Conservation (phyloP, 2,329 filamentous ascomycete genomes). For the Fusarium sp. region DNA sequence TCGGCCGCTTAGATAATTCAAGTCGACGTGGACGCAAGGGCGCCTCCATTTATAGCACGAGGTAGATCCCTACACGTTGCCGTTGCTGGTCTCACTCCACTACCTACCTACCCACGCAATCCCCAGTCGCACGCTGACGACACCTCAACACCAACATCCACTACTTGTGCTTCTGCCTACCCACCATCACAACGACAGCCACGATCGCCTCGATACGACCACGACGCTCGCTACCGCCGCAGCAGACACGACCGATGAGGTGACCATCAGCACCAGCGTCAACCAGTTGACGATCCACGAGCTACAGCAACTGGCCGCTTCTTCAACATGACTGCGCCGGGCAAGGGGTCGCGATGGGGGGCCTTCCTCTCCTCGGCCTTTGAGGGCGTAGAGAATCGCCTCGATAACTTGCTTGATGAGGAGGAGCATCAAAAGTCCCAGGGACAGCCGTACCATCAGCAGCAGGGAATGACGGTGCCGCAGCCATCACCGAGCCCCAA, state of each 20-base stretch:
- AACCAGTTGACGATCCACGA: conserved; percentile 35
- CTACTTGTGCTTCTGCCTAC: background rate
- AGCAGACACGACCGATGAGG: conserved; percentile 32
- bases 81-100: background rate
- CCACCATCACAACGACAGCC: background rate
- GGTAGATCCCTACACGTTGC: conserved; percentile 9
- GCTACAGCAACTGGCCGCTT: conserved; percentile 13
- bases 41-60: background rate
- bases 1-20: background rate
- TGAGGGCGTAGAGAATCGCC: conserved; percentile 89
- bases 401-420: conserved; percentile 92
- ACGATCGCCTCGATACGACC: background rate
- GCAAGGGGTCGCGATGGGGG: conserved; percentile 75
- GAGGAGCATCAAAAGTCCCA: conserved; percentile 55
- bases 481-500: conserved; percentile 49
- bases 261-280: conserved; percentile 35
- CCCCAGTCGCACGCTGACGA: conserved; percentile 33
- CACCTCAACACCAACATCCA: conserved; percentile 19
- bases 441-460: conserved; percentile 28
- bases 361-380: conserved; percentile 90
- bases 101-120: conserved; percentile 1
- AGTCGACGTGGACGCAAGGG: background rate
- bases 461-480: conserved; percentile 36
- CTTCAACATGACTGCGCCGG: conserved; percentile 60
- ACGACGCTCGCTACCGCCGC: background rate